These are phyloP conservation scores for Asterophora lycoperdoides DNA, from an alignment of 768 basidiomycete species.

Conservation along the genomic window DNA sequence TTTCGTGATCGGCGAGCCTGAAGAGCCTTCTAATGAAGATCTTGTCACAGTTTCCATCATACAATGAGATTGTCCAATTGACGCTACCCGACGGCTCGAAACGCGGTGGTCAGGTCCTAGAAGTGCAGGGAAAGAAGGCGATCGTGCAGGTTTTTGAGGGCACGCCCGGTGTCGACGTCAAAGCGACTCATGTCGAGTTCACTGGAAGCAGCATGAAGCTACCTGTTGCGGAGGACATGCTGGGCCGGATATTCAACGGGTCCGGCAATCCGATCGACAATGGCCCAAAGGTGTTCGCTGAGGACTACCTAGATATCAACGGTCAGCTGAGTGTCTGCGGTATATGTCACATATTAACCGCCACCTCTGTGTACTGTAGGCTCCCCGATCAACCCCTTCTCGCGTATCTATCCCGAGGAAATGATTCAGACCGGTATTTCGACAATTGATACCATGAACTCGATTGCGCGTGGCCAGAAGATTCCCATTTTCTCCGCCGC, in stretches of 20 bases:
- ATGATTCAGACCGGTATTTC: slow-evolving; percentile 99
- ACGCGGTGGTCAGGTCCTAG: slow-evolving; percentile 95
- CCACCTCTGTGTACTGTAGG: slow-evolving; percentile 42
- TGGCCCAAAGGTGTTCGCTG: slow-evolving; percentile 98
- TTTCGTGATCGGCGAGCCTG: slow-evolving; percentile 6
- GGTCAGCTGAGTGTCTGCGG: slow-evolving; percentile 44
- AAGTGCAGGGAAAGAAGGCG: slow-evolving; percentile 97
- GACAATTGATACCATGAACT: slow-evolving; percentile 97
- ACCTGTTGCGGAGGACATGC: slow-evolving; percentile 97
- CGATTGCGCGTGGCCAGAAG: slow-evolving; percentile 99
- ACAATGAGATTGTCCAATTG: slow-evolving; percentile 96
- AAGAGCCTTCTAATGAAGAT: slow-evolving; percentile 1
- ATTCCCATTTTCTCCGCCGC: slow-evolving; percentile 99
- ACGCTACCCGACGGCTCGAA: slow-evolving; percentile 94
- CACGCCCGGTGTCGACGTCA: slow-evolving; percentile 95
- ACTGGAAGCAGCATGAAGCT: slow-evolving; percentile 99
- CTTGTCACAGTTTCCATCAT: slow-evolving; percentile 77
- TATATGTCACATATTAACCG: slow-evolving; percentile 10
- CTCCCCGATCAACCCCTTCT: slow-evolving; percentile 96
- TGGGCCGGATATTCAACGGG: slow-evolving; percentile 98
- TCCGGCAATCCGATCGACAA: slow-evolving; percentile 97
- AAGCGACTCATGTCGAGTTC: slow-evolving; percentile 95
- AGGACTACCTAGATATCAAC: slow-evolving; percentile 99
- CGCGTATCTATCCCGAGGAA: slow-evolving; percentile 99
- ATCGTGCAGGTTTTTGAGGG: slow-evolving; percentile 99